Evolutionary conservation across 1,284 basidiomycete genomes (phyloP).

Genomic region (Microbotryomycetes sp.): DNA sequence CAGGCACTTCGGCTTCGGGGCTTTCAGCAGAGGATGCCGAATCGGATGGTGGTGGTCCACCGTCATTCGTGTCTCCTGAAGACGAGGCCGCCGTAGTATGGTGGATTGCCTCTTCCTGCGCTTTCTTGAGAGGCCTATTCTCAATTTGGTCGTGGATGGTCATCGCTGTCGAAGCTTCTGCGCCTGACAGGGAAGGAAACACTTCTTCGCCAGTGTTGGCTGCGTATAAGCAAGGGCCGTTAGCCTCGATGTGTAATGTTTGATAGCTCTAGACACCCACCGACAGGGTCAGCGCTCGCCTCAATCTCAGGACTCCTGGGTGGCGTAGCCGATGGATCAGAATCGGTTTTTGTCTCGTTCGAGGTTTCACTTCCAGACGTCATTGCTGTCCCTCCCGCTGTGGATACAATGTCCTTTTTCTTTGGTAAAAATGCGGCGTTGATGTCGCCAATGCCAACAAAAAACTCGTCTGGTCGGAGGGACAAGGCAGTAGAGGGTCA

Average conservation of each 20-base stretch:
- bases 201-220: slow-evolving; percentile 7
- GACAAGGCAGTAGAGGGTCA: slow-evolving; percentile 5
- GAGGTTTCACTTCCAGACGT: no score
- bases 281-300: no score
- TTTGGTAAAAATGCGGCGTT: slow-evolving; percentile 89
- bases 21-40: neutral
- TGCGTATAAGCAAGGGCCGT: slow-evolving; percentile 16
- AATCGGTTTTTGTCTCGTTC: no score
- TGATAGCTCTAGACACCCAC: no score
- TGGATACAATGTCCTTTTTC: slow-evolving; percentile 35
- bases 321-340: no score
- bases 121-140: slow-evolving; percentile 77
- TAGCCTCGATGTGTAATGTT: no score
- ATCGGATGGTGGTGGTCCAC: neutral
- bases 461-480: slow-evolving; percentile 62
- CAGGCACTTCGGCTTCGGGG: slow-evolving; percentile 52
- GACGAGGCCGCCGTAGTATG: slow-evolving; percentile 19
- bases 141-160: slow-evolving; percentile 77
- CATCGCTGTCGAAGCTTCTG: slow-evolving; percentile 16
- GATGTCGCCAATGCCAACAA: slow-evolving; percentile 97
- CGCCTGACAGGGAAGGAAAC: slow-evolving; percentile 26
- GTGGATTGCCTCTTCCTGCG: slow-evolving; percentile 54
- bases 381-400: no score
- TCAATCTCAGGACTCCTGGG: no score
- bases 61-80: neutral